Conservation (phyloP, 1,139 yeast species). For the Blastobotrys persicus region DNA sequence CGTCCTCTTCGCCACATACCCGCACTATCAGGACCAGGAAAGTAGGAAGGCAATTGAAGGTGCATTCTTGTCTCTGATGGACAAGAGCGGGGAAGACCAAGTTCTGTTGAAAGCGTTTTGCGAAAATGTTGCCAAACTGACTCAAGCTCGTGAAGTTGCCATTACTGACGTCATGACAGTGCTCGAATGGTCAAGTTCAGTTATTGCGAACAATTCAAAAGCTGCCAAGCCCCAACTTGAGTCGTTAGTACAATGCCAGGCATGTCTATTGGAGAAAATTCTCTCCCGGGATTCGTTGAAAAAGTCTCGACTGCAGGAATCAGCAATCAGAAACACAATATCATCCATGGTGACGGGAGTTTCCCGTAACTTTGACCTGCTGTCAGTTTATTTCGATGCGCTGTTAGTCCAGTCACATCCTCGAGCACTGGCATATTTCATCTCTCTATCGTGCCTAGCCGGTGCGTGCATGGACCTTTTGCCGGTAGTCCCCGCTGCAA, state of each 20-base stretch:
- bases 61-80: constrained; percentile 8
- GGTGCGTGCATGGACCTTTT: constrained; percentile 32
- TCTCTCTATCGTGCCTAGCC: constrained; percentile 30
- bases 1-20: constrained; percentile 15
- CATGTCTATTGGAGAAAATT: constrained; percentile 28
- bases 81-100: constrained; percentile 16
- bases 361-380: constrained; percentile 15
- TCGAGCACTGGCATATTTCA: constrained; percentile 23
- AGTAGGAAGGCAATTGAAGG: constrained; percentile 17
- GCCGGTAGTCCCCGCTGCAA: constrained; percentile 28
- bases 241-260: constrained; percentile 28
- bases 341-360: constrained; percentile 24
- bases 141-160: constrained; percentile 40
- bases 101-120: constrained; percentile 42
- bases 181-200: constrained; percentile 52
- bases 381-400: constrained; percentile 24
- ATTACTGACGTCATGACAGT: constrained; percentile 54
- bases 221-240: constrained; percentile 17
- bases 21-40: constrained; percentile 15
- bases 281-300: constrained; percentile 22
- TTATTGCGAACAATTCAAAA: constrained; percentile 29
- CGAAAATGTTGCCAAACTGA: constrained; percentile 21
- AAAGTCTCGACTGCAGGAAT: constrained; percentile 26
- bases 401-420: constrained; percentile 19
- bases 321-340: constrained; percentile 32